phyloP scores from a whole-genome alignment of 257 asterid species.

The Rehmannia glutinosa region DNA sequence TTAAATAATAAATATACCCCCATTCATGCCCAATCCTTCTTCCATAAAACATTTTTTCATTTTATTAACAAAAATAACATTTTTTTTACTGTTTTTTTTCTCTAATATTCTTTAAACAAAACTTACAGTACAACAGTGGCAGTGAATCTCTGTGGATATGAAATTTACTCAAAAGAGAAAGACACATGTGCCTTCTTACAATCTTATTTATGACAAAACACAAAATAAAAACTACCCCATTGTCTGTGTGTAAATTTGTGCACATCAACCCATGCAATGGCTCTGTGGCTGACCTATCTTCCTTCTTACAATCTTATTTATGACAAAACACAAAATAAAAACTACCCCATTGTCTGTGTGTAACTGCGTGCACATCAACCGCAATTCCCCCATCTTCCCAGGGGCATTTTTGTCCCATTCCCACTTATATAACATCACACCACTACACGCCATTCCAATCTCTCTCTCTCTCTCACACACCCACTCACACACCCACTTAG shows the following conservation, averaged over 20 bases:
- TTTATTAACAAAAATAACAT: no score
- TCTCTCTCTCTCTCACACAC: background rate
- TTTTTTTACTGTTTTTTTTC: no score
- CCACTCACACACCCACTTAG: background rate
- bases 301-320: conserved; percentile 29
- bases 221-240: conserved; percentile 15
- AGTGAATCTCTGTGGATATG: background rate
- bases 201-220: conserved; percentile 27
- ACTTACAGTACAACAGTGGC: background rate
- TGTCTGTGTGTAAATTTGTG: background rate
- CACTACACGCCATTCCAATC: background rate
- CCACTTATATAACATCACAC: conserved; percentile 26
- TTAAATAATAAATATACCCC: no score
- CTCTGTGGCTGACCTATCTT: no score
- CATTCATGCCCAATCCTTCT: no score
- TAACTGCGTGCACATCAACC: background rate
- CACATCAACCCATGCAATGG: no score
- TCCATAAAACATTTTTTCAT: no score
- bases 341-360: conserved; percentile 12
- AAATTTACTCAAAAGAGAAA: background rate
- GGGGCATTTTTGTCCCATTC: conserved; percentile 32
- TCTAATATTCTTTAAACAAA: background rate
- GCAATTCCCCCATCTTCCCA: conserved; percentile 12
- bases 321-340: conserved; percentile 10
- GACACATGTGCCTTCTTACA: conserved; percentile 29